Evolutionary conservation across 805 yeast genomes (phyloP).

Genomic region (Lachancea quebecensis): DNA sequence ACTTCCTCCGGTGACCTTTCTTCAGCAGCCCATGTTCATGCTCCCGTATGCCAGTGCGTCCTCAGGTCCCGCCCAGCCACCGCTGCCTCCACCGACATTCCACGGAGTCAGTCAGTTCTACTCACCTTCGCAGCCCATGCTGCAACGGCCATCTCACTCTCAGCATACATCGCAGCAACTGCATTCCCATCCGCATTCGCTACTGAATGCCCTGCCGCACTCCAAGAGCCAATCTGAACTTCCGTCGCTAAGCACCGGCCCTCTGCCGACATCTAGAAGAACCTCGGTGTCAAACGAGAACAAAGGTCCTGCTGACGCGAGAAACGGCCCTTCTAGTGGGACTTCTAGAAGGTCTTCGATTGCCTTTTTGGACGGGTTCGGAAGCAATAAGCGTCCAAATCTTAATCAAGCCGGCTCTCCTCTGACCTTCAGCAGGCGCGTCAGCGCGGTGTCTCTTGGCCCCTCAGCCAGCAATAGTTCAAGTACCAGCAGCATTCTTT

Average conservation of each 20-base stretch:
- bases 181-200: neutral
- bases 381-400: slow-evolving; percentile 1
- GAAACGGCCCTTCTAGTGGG: neutral
- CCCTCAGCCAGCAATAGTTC: slow-evolving; percentile 3
- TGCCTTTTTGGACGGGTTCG: slow-evolving; percentile 2
- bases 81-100: neutral
- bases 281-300: neutral
- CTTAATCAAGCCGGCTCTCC: neutral
- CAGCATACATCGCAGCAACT: neutral
- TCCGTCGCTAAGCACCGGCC: neutral
- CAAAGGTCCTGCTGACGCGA: neutral
- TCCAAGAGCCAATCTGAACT: slow-evolving; percentile 4
- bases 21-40: slow-evolving; percentile 1
- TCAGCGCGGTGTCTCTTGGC: neutral
- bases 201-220: neutral
- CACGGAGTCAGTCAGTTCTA: neutral
- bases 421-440: neutral
- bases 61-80: neutral
- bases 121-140: neutral
- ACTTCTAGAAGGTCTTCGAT: slow-evolving; percentile 6
- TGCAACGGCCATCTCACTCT: neutral
- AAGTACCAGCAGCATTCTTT: slow-evolving; percentile 4
- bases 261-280: neutral
- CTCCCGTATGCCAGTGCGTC: neutral
- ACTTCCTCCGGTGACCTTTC: slow-evolving; percentile 1